Evolutionary conservation across 1,284 basidiomycete genomes (phyloP).

Genomic region (Abortiporus biennis): DNA sequence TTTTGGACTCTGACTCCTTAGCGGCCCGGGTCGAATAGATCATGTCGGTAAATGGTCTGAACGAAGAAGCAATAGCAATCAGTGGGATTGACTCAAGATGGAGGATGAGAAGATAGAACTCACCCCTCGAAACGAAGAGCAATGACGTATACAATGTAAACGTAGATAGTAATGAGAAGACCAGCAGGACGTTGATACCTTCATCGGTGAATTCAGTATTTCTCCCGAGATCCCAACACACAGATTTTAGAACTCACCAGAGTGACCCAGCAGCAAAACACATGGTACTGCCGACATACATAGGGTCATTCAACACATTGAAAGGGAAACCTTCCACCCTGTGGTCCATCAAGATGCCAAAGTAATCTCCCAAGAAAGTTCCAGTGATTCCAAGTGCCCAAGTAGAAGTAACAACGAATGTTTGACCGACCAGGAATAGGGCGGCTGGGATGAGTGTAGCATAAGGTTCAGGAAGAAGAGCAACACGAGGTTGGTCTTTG

Average conservation of each 20-base stretch:
- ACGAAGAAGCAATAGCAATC: not conserved
- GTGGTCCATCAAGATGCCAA: conserved; percentile 95
- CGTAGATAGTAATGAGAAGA: conserved; percentile 67
- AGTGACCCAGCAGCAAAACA: conserved; percentile 81
- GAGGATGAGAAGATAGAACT: conserved; percentile 19
- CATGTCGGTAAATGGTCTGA: conserved; percentile 77
- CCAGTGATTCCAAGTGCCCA: conserved; percentile 92
- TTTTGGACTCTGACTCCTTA: conserved; percentile 22
- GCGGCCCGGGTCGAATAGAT: conserved; percentile 63
- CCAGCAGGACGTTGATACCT: conserved; percentile 85
- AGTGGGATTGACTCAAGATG: not conserved
- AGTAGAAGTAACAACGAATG: conserved; percentile 84
- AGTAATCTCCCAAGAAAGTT: conserved; percentile 96
- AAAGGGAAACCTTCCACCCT: conserved; percentile 90
- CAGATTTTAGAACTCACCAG: conserved; percentile 55
- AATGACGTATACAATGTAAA: conserved; percentile 78
- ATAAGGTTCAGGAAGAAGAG: conserved; percentile 52
- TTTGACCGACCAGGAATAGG: conserved; percentile 71
- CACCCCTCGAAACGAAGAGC: conserved; percentile 88
- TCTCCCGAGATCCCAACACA: not conserved
- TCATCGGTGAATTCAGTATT: not conserved
- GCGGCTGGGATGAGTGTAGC: conserved; percentile 56
- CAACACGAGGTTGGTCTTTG: conserved; percentile 58
- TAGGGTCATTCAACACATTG: conserved; percentile 89
- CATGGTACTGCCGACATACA: conserved; percentile 93